Percentiles rank a stretch among this genome's conserved stretches.
Evolutionary conservation across 2,329 filamentous ascomycete genomes (phyloP).

Genomic region (Monosporascus sp.): DNA sequence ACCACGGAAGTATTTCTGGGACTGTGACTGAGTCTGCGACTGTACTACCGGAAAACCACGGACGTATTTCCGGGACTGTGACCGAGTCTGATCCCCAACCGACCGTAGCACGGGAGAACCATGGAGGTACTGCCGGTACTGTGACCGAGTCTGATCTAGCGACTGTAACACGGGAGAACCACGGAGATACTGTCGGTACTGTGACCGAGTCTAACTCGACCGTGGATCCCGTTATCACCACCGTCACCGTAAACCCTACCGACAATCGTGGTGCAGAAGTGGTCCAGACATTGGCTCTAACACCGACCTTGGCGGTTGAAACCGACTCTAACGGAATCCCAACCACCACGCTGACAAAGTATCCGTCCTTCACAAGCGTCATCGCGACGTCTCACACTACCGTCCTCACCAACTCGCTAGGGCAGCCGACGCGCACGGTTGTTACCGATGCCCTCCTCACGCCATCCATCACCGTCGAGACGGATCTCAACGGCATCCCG

Average conservation of each 20-base stretch:
- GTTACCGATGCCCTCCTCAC: conserved; percentile 9
- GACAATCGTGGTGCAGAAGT: background rate
- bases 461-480: conserved; percentile 9
- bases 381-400: conserved; percentile 11
- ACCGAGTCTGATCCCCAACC: background rate
- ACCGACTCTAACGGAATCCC: conserved; percentile 8
- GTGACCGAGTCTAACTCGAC: no score
- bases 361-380: conserved; percentile 5
- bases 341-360: conserved; percentile 5
- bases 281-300: conserved; percentile 6
- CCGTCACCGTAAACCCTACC: conserved; percentile 1
- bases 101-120: no score
- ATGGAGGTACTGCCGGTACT: background rate
- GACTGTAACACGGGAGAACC: no score
- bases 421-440: conserved; percentile 12
- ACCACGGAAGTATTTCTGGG: conserved; percentile 1
- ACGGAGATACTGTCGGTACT: background rate
- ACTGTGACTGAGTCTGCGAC: background rate
- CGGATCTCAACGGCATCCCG: conserved; percentile 11
- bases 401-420: conserved; percentile 12
- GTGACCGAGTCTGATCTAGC: no score
- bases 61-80: conserved; percentile 1
- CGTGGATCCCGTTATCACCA: conserved; percentile 3
- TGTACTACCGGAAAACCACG: background rate
- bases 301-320: conserved; percentile 2